Conservation (phyloP, 2,329 filamentous ascomycete genomes). For the Colletotrichum musae region DNA sequence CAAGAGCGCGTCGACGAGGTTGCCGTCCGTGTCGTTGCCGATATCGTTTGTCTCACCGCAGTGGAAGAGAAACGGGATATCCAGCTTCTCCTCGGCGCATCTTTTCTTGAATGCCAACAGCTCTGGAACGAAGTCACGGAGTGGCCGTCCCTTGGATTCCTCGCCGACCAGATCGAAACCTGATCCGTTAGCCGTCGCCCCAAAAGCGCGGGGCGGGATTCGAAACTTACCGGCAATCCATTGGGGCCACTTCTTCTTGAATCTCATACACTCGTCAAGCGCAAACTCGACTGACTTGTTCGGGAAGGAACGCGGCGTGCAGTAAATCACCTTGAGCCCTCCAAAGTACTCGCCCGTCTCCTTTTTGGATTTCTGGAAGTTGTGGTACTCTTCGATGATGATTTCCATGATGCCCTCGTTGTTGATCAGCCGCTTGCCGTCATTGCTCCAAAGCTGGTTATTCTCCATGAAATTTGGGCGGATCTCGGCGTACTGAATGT, state of each 20-base stretch:
- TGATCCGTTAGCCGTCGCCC: conserved; percentile 45
- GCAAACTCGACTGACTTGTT: conserved; percentile 63
- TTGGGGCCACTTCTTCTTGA: conserved; percentile 70
- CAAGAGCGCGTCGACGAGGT: conserved; percentile 77
- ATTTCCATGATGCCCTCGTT: conserved; percentile 74
- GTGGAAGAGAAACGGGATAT: conserved; percentile 82
- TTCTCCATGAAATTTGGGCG: conserved; percentile 77
- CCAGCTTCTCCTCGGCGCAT: conserved; percentile 62
- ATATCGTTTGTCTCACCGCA: conserved; percentile 81
- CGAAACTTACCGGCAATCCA: conserved; percentile 74
- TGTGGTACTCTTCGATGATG: conserved; percentile 68
- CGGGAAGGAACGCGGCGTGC: conserved; percentile 74
- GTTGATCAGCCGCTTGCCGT: conserved; percentile 66
- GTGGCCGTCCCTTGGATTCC: conserved; percentile 72
- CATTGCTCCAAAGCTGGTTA: conserved; percentile 73
- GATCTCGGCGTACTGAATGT: conserved; percentile 80
- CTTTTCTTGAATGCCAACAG: conserved; percentile 69
- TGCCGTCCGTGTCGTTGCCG: conserved; percentile 75
- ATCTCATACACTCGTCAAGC: conserved; percentile 72
- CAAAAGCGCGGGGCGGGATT: too few relatives aligned
- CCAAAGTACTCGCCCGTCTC: conserved; percentile 64
- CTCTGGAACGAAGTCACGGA: conserved; percentile 68
- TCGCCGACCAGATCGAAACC: conserved; percentile 81
- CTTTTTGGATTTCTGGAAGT: conserved; percentile 64
- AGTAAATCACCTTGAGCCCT: conserved; percentile 80